Conservation (phyloP, 148 eudicot genomes). For the Linanthus parryae region DNA sequence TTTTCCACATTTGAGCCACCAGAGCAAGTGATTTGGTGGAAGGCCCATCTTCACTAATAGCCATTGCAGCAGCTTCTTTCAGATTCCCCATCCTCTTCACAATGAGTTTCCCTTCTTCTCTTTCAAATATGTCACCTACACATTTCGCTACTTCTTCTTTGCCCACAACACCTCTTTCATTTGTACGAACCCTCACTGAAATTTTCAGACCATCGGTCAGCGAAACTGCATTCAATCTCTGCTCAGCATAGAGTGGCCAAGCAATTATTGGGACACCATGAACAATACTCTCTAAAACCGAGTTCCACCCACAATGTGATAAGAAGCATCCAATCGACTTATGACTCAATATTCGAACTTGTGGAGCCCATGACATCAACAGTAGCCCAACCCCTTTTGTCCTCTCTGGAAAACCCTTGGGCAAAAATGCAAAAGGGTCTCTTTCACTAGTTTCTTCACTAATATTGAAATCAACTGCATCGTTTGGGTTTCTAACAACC, state of each 20-base stretch:
- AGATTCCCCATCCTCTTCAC: slow-evolving; percentile 26
- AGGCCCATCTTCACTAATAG: slow-evolving; percentile 30
- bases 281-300: slow-evolving; percentile 40
- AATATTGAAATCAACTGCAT: slow-evolving; percentile 28
- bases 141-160: slow-evolving; percentile 28
- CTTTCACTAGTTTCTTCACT: slow-evolving; percentile 11
- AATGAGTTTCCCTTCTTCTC: slow-evolving; percentile 40
- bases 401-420: slow-evolving; percentile 49
- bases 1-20: slow-evolving; percentile 36
- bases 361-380: slow-evolving; percentile 48
- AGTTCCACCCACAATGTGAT: slow-evolving; percentile 60
- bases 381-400: slow-evolving; percentile 40
- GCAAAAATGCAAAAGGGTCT: slow-evolving; percentile 38
- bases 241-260: slow-evolving; percentile 63
- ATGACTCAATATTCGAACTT: slow-evolving; percentile 31
- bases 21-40: slow-evolving; percentile 31
- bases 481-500: slow-evolving; percentile 44
- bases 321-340: slow-evolving; percentile 43
- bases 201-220: slow-evolving; percentile 35
- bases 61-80: slow-evolving; percentile 35
- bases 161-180: slow-evolving; percentile 17
- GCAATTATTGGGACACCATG: slow-evolving; percentile 45
- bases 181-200: slow-evolving; percentile 25
- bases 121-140: slow-evolving; percentile 47
- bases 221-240: slow-evolving; percentile 40